A percentile compares a stretch with the other conserved stretches of the same genome.
These are phyloP conservation scores for Luffa aegyptiaca DNA, from an alignment of 306 rosid genomes.

Conservation along the genomic window DNA sequence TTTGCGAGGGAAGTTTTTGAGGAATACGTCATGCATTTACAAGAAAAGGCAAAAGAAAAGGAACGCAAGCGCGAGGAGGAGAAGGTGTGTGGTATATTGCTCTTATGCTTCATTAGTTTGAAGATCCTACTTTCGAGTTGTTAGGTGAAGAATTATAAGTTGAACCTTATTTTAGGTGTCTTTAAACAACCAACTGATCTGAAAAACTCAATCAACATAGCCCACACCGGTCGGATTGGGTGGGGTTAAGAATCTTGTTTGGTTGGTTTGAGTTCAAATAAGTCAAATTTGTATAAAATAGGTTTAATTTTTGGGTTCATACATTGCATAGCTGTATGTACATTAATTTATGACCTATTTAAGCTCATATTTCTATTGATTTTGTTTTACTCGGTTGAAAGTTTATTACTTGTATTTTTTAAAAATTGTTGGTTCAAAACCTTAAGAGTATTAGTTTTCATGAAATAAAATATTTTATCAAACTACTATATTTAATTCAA, in stretches of 20 bases:
- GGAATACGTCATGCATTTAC: slow-evolving; percentile 52
- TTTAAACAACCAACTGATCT: not conserved
- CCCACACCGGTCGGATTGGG: not conserved
- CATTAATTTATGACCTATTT: too few species aligned
- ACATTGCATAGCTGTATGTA: too few species aligned
- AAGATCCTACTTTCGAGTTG: not conserved
- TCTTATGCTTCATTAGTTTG: slow-evolving; percentile 4
- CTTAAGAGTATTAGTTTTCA: not conserved
- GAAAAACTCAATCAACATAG: not conserved
- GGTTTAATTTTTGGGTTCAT: not conserved
- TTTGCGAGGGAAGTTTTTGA: slow-evolving; percentile 57
- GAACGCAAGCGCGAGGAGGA: slow-evolving; percentile 98
- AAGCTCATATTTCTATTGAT: not conserved
- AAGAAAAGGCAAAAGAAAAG: slow-evolving; percentile 86
- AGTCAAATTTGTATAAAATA: not conserved
- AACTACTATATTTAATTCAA: not conserved
- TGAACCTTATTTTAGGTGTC: not conserved
- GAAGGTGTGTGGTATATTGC: slow-evolving; percentile 39
- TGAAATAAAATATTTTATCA: too few species aligned
- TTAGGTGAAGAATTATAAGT: not conserved
- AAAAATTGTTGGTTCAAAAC: not conserved
- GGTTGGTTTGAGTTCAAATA: not conserved
- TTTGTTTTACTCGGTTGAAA: not conserved
- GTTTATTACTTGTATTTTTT: not conserved
- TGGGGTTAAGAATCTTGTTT: not conserved